Evolutionary conservation across 352 stramenopile genomes (phyloP).

Genomic region (Phytophthora multivora): DNA sequence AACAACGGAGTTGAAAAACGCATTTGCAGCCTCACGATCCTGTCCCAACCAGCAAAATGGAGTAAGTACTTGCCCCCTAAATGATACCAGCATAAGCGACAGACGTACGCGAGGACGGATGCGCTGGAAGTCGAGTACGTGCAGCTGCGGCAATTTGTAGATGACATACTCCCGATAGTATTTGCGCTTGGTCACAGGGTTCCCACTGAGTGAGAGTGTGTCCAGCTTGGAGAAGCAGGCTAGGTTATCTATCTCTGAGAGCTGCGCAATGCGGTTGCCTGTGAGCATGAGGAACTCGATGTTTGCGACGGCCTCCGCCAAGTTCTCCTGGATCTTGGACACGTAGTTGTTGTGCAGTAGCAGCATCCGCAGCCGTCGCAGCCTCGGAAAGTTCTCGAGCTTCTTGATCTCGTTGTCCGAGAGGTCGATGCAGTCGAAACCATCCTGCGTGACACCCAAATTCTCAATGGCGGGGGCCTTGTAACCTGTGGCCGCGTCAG

Average conservation of each 20-base stretch:
- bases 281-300: conserved; percentile 92
- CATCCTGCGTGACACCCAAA: conserved; percentile 92
- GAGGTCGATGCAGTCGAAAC: conserved; percentile 94
- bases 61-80: not conserved
- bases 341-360: conserved; percentile 95
- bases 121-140: conserved; percentile 87
- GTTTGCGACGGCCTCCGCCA: conserved; percentile 81
- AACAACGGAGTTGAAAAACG: conserved; percentile 79
- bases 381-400: conserved; percentile 93
- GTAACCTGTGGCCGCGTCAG: conserved; percentile 66
- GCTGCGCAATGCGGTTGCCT: conserved; percentile 83
- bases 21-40: conserved; percentile 76
- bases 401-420: conserved; percentile 96
- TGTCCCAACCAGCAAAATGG: conserved; percentile 24
- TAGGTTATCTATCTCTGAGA: conserved; percentile 88
- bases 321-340: conserved; percentile 76
- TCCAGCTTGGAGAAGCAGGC: conserved; percentile 82
- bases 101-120: conserved; percentile 76
- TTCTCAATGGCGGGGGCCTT: conserved; percentile 94
- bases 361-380: conserved; percentile 90
- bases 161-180: conserved; percentile 95
- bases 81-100: not conserved
- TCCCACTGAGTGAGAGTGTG: conserved; percentile 84
- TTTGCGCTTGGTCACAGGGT: conserved; percentile 89
- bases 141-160: conserved; percentile 87